A percentile compares a stretch with the other conserved stretches of the same genome.
Conservation (phyloP, 202 grass and related monocot species). For the Setaria viridis region DNA sequence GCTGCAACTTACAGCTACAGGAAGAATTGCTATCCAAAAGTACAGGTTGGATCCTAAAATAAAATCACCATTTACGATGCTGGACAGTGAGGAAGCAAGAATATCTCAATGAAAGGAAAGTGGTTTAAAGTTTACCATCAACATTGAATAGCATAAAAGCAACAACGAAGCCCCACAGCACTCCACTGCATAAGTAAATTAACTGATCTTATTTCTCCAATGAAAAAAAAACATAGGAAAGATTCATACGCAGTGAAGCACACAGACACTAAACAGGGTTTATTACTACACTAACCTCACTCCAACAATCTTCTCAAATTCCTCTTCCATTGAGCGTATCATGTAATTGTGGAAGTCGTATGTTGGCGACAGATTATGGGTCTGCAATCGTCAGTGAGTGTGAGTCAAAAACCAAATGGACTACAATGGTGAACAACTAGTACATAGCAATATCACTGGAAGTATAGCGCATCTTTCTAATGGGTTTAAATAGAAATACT, state of each 20-base stretch:
- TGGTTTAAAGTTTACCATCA: slow-evolving; percentile 56
- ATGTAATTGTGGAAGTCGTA: slow-evolving; percentile 98
- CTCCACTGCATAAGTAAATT: slow-evolving; percentile 64
- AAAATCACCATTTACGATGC: slow-evolving; percentile 30
- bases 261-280: neutral
- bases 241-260: slow-evolving; percentile 28
- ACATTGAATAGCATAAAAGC: slow-evolving; percentile 98
- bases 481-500: neutral
- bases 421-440: neutral
- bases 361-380: slow-evolving; percentile 70
- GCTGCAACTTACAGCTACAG: slow-evolving; percentile 65
- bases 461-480: neutral
- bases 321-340: slow-evolving; percentile 99
- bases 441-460: slow-evolving; percentile 14
- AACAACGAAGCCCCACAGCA: slow-evolving; percentile 93
- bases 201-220: slow-evolving; percentile 3
- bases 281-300: slow-evolving; percentile 70
- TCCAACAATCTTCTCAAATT: slow-evolving; percentile 95
- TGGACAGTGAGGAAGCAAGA: slow-evolving; percentile 33
- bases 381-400: slow-evolving; percentile 57
- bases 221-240: slow-evolving; percentile 7
- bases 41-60: slow-evolving; percentile 94
- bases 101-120: neutral
- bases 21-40: slow-evolving; percentile 99
- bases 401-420: slow-evolving; percentile 29